Evolutionary conservation across 768 basidiomycete genomes (phyloP).

Genomic region (Phylloporus sp.): DNA sequence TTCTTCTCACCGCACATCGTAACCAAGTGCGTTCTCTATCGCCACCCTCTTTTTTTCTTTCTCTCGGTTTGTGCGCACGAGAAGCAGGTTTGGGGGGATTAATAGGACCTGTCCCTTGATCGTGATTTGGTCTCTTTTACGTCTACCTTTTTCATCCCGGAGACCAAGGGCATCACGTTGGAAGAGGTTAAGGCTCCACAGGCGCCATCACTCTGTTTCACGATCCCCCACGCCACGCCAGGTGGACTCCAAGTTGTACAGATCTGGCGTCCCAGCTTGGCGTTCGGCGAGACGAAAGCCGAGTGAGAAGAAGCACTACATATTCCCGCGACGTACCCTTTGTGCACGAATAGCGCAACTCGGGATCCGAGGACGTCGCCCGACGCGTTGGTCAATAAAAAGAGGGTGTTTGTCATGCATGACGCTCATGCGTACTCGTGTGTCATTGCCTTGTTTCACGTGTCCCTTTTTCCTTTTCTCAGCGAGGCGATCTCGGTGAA

Average conservation of each 20-base stretch:
- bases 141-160: conserved; percentile 75
- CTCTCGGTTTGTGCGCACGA: too few species aligned
- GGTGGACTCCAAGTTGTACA: conserved; percentile 76
- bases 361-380: conserved; percentile 17
- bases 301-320: conserved; percentile 37
- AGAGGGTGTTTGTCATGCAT: neutral
- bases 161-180: conserved; percentile 72
- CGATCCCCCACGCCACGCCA: conserved; percentile 13
- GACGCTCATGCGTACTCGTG: neutral
- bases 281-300: conserved; percentile 56
- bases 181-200: conserved; percentile 40
- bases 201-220: neutral
- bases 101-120: conserved; percentile 67
- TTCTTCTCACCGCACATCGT: conserved; percentile 72
- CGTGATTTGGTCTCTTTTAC: conserved; percentile 62
- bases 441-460: neutral
- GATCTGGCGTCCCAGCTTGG: conserved; percentile 65
- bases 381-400: neutral
- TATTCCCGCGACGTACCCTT: conserved; percentile 17
- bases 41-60: neutral
- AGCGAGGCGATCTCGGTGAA: neutral
- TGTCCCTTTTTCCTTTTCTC: neutral
- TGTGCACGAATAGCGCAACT: conserved; percentile 20
- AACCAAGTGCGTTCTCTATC: conserved; percentile 33
- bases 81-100: neutral